Evolutionary conservation across 805 yeast species (phyloP).

Genomic region (Lachancea kluyveri): DNA sequence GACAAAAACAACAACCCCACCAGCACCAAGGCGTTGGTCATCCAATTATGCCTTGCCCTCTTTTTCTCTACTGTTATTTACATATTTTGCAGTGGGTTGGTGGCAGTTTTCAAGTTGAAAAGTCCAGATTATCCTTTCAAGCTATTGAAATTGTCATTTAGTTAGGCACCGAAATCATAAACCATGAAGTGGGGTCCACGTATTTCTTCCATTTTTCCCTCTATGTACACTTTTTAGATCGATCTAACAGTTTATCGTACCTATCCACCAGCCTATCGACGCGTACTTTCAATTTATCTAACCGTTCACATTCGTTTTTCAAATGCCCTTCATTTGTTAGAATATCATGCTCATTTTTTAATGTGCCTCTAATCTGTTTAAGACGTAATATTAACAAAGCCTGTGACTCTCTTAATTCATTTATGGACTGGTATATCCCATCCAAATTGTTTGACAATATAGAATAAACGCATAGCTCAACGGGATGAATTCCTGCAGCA

Average conservation of each 20-base stretch:
- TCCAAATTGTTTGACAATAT: slow-evolving; percentile 26
- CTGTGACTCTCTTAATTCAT: slow-evolving; percentile 28
- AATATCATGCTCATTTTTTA: slow-evolving; percentile 18
- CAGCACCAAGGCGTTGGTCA: slow-evolving; percentile 18
- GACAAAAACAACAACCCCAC: slow-evolving; percentile 34
- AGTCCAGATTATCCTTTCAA: slow-evolving; percentile 71
- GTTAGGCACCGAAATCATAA: too few relatives aligned
- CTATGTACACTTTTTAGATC: not conserved
- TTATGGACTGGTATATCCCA: slow-evolving; percentile 27
- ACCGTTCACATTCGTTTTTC: slow-evolving; percentile 7
- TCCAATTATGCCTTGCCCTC: slow-evolving; percentile 44
- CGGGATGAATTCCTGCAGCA: slow-evolving; percentile 23
- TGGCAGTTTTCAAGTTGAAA: slow-evolving; percentile 64
- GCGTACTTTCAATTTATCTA: slow-evolving; percentile 13
- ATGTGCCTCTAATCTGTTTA: slow-evolving; percentile 18
- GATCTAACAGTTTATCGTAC: slow-evolving; percentile 6
- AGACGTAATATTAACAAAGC: slow-evolving; percentile 23
- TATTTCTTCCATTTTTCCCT: slow-evolving; percentile 1
- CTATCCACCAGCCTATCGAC: slow-evolving; percentile 9
- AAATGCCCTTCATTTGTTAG: slow-evolving; percentile 13
- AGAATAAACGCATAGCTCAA: slow-evolving; percentile 28
- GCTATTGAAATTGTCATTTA: slow-evolving; percentile 36
- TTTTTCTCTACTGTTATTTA: slow-evolving; percentile 41
- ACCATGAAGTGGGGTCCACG: too few relatives aligned
- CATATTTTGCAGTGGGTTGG: slow-evolving; percentile 54